These are phyloP conservation scores for Paraphaeosphaeria sporulosa DNA, from an alignment of 2,329 filamentous ascomycete genomes.

Conservation along the genomic window DNA sequence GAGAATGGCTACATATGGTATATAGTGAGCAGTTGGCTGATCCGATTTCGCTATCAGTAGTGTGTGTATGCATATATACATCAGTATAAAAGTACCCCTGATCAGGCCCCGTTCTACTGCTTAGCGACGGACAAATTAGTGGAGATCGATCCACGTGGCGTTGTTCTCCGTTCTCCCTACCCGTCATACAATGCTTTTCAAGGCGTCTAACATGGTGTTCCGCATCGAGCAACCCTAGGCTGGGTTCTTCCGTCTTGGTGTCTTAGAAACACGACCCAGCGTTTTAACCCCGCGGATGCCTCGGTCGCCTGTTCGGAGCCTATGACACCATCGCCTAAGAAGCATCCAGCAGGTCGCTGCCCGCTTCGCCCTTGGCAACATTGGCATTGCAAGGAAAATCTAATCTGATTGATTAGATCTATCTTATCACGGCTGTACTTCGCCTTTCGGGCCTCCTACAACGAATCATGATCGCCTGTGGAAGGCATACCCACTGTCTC, in stretches of 20 bases:
- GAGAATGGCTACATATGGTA: not conserved
- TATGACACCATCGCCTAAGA: slow-evolving; percentile 12
- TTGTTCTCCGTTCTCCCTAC: not conserved
- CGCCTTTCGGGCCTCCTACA: not conserved
- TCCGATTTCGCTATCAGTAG: not conserved
- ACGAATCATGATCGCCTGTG: not conserved
- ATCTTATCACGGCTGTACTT: slow-evolving; percentile 20
- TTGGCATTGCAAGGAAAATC: slow-evolving; percentile 19
- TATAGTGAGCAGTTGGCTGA: not conserved
- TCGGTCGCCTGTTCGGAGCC: not conserved
- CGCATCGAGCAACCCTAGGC: not conserved
- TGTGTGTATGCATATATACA: not conserved
- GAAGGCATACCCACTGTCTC: not conserved
- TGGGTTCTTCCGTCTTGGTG: not conserved
- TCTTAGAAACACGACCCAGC: not conserved
- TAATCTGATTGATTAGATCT: slow-evolving; percentile 40
- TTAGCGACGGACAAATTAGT: not conserved
- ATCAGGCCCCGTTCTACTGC: not conserved
- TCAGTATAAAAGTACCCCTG: not conserved
- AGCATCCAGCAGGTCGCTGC: slow-evolving; percentile 9
- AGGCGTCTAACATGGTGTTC: not conserved
- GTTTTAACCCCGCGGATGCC: not conserved
- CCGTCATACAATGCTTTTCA: not conserved
- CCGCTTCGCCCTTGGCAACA: slow-evolving; percentile 6
- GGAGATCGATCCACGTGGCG: not conserved